Conservation (phyloP, 1,139 yeast species). For the Blastobotrys apis region DNA sequence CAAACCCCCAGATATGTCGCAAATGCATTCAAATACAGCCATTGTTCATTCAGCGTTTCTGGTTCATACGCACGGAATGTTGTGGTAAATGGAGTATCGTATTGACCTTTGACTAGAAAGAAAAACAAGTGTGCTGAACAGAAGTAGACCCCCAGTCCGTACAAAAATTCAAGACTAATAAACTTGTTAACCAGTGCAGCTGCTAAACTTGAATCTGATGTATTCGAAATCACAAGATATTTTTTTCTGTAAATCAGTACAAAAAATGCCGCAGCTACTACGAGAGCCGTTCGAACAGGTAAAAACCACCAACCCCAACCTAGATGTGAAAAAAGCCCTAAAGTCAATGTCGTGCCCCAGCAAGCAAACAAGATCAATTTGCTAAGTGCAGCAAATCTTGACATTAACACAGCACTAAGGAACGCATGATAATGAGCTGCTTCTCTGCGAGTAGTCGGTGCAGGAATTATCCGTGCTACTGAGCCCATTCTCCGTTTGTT, state of each 20-base stretch:
- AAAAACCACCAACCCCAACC: constrained; percentile 26
- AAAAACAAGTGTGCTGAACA: constrained; percentile 41
- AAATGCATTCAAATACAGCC: constrained; percentile 50
- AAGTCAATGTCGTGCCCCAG: constrained; percentile 19
- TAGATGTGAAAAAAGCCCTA: constrained; percentile 19
- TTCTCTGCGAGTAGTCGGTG: constrained; percentile 17
- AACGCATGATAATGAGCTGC: constrained; percentile 28
- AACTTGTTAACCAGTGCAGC: constrained; percentile 42
- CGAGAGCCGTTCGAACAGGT: constrained; percentile 26
- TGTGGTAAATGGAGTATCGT: constrained; percentile 26
- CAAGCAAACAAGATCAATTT: constrained; percentile 25
- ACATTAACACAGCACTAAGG: constrained; percentile 27
- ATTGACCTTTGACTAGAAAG: constrained; percentile 35
- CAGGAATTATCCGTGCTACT: constrained; percentile 23
- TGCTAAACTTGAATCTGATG: constrained; percentile 21
- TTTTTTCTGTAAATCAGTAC: constrained; percentile 31
- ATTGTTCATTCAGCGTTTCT: constrained; percentile 59
- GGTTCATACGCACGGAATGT: constrained; percentile 41
- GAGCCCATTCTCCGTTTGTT: constrained; percentile 21
- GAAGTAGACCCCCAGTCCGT: constrained; percentile 39
- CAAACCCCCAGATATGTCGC: constrained; percentile 41
- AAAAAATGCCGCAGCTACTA: constrained; percentile 25
- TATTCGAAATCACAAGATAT: constrained; percentile 23
- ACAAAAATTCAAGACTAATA: constrained; percentile 37
- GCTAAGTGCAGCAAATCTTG: constrained; percentile 30